phyloP scores from a whole-genome alignment of 139 green algal genomes.

The Chlorella sp. region DNA sequence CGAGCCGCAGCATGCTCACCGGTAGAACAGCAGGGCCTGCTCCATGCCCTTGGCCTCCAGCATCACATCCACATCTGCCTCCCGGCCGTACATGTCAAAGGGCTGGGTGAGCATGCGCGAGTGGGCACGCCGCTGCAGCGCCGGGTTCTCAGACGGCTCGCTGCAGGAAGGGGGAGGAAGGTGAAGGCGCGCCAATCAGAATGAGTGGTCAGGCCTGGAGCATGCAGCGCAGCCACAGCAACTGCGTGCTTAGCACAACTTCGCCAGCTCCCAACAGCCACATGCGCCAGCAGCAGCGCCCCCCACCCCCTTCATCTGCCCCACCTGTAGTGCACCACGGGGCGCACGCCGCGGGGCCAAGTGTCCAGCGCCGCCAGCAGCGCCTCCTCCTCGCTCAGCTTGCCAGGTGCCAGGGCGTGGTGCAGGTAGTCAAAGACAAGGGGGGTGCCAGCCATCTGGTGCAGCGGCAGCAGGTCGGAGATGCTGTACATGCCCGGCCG shows the following conservation, averaged over 20 bases:
- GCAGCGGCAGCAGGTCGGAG: constrained; percentile 59
- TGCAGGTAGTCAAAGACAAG: constrained; percentile 86
- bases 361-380: constrained; percentile 61
- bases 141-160: constrained; percentile 37
- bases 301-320: too few relatives aligned
- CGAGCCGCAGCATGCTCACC: neutral
- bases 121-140: constrained; percentile 21
- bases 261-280: too few relatives aligned
- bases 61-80: constrained; percentile 74
- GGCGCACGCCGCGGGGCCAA: constrained; percentile 67
- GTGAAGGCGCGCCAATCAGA: too few relatives aligned
- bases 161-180: neutral
- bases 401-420: constrained; percentile 44
- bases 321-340: constrained; percentile 73
- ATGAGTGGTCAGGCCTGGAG: neutral
- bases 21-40: constrained; percentile 68
- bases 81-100: constrained; percentile 67
- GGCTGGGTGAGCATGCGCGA: constrained; percentile 53
- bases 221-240: too few relatives aligned
- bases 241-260: too few relatives aligned
- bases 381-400: constrained; percentile 59
- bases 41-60: constrained; percentile 71
- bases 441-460: constrained; percentile 49
- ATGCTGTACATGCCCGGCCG: constrained; percentile 54
- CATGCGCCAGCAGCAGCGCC: too few relatives aligned